Conservation (phyloP, 2,329 filamentous ascomycete genomes). For the Alternaria arborescens region DNA sequence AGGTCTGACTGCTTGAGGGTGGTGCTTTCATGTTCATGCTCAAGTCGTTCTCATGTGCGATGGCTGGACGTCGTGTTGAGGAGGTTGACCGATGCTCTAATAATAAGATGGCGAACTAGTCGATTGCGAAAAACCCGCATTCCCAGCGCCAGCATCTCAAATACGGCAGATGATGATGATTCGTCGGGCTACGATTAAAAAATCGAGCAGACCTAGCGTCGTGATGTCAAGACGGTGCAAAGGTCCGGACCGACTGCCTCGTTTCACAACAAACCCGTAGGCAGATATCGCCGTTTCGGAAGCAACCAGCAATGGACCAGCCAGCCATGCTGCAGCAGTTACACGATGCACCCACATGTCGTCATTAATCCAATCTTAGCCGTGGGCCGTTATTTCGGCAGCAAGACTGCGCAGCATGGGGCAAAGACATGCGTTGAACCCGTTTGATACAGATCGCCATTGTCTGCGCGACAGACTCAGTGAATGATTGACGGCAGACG, state of each 20-base stretch:
- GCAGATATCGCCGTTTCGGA: conserved; percentile 6
- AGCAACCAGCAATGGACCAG: not conserved
- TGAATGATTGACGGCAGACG: conserved; percentile 15
- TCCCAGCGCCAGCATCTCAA: not conserved
- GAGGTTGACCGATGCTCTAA: conserved; percentile 1
- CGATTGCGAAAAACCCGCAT: not conserved
- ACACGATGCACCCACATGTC: conserved; percentile 3
- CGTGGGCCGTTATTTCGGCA: conserved; percentile 7
- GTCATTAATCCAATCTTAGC: conserved; percentile 3
- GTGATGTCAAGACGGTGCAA: not conserved
- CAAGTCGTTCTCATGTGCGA: not conserved
- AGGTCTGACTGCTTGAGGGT: not conserved
- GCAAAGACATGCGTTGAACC: not conserved
- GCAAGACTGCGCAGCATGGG: not conserved
- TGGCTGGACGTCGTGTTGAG: conserved; percentile 1
- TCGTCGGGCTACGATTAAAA: not conserved
- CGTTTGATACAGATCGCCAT: conserved; percentile 20
- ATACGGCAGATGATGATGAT: not conserved
- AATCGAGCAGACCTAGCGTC: not conserved
- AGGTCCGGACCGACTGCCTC: not conserved
- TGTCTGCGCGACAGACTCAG: not conserved
- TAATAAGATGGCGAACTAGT: conserved; percentile 1
- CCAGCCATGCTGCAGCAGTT: not conserved
- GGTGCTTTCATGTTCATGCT: not conserved
- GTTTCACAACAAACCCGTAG: not conserved